Conservation (phyloP, 2,329 filamentous ascomycete species). For the Microdochium paspali region DNA sequence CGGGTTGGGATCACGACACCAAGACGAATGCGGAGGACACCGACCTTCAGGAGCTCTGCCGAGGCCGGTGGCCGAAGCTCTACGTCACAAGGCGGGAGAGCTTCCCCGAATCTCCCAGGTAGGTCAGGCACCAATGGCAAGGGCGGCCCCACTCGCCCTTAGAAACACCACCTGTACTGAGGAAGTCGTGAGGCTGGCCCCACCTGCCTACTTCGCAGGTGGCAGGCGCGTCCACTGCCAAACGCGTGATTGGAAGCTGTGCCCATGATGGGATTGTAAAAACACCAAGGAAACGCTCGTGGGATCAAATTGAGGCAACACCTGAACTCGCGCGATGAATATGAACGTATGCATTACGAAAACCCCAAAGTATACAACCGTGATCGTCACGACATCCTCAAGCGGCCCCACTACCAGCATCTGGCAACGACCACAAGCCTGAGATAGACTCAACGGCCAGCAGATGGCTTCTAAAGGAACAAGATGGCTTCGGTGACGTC, state of each 20-base stretch:
- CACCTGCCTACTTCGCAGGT: not conserved
- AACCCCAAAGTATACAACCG: too few relatives aligned
- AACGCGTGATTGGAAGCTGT: too few relatives aligned
- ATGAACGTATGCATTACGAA: too few relatives aligned
- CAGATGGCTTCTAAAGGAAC: slow-evolving; percentile 9
- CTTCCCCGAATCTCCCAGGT: not conserved
- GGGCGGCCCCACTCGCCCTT: not conserved
- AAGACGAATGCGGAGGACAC: not conserved
- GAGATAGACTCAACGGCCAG: not conserved
- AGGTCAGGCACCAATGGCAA: not conserved
- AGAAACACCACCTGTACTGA: not conserved
- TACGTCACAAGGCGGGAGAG: not conserved
- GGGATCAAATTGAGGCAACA: too few relatives aligned
- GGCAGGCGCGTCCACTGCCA: not conserved
- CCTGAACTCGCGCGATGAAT: too few relatives aligned
- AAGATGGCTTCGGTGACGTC: slow-evolving; percentile 85
- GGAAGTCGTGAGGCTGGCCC: not conserved
- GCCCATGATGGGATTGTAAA: too few relatives aligned
- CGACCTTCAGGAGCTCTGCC: too few relatives aligned
- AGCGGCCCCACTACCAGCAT: not conserved
- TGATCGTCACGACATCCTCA: too few relatives aligned
- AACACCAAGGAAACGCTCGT: too few relatives aligned
- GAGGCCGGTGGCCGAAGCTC: too few relatives aligned
- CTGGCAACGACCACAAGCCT: not conserved
- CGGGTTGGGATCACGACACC: not conserved